Percentiles rank a stretch among this genome's conserved stretches.
These are phyloP conservation scores for Pythium periplocum DNA, from an alignment of 352 stramenopile species.

Conservation along the genomic window DNA sequence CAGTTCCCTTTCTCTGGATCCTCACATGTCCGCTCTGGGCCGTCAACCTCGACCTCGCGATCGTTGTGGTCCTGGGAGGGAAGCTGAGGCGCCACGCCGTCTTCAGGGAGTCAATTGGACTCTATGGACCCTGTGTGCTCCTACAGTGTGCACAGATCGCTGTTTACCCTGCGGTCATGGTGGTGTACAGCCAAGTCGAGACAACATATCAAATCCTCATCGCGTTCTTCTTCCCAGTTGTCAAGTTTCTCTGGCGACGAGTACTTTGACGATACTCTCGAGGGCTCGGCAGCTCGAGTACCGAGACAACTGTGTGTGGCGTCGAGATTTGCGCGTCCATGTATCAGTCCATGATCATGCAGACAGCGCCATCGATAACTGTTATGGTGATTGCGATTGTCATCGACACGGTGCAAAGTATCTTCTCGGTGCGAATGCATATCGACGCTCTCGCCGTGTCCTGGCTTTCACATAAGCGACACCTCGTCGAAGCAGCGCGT, in stretches of 20 bases:
- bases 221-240: too few relatives aligned
- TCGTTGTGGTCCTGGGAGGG: slow-evolving; percentile 3
- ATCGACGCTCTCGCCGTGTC: slow-evolving; percentile 8
- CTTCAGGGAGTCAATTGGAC: background rate
- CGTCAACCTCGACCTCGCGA: slow-evolving; percentile 2
- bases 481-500: too few relatives aligned
- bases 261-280: too few relatives aligned
- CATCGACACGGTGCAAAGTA: slow-evolving; percentile 7
- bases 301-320: background rate
- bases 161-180: too few relatives aligned
- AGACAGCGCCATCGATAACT: slow-evolving; percentile 8
- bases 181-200: too few relatives aligned
- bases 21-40: too few relatives aligned
- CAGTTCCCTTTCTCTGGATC: too few relatives aligned
- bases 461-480: too few relatives aligned
- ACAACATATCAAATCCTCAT: too few relatives aligned
- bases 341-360: slow-evolving; percentile 20
- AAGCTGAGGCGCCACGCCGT: too few relatives aligned
- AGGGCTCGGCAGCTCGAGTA: too few relatives aligned
- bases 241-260: too few relatives aligned
- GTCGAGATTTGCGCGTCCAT: slow-evolving; percentile 14
- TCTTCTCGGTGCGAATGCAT: slow-evolving; percentile 7
- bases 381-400: slow-evolving; percentile 10
- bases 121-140: slow-evolving; percentile 2
- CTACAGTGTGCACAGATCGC: slow-evolving; percentile 1